These are phyloP conservation scores for Spiraea crenata DNA, from an alignment of 331 rosid genomes.

Conservation along the genomic window DNA sequence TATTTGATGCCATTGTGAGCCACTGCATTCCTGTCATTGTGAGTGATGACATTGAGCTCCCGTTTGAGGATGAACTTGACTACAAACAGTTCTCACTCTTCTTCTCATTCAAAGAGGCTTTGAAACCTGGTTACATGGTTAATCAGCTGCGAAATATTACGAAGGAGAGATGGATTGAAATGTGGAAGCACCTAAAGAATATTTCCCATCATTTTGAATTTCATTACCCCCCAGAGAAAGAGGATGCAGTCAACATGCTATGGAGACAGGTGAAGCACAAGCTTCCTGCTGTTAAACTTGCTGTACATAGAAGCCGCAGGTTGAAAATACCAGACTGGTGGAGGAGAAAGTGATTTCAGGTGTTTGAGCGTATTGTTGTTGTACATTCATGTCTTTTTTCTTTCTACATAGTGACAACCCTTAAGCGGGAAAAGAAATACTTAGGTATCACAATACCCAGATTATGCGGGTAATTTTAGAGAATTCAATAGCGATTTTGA, in stretches of 20 bases:
- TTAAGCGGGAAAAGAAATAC: conserved; percentile 21
- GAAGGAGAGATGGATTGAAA: conserved; percentile 78
- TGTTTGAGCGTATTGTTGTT: conserved; percentile 8
- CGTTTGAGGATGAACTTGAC: conserved; percentile 88
- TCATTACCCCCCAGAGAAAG: conserved; percentile 76
- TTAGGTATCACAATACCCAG: conserved; percentile 8
- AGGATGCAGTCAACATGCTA: conserved; percentile 86
- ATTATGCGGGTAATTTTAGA: conserved; percentile 1
- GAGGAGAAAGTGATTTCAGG: conserved; percentile 47
- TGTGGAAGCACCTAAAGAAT: conserved; percentile 76
- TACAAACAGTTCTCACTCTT: conserved; percentile 68
- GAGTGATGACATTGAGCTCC: conserved; percentile 91
- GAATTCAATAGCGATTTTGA: conserved; percentile 20
- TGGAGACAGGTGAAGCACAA: conserved; percentile 96
- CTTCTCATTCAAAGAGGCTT: conserved; percentile 88
- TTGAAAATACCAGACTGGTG: conserved; percentile 92
- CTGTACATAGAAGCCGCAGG: conserved; percentile 69
- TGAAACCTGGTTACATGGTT: conserved; percentile 77
- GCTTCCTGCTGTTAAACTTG: conserved; percentile 71
- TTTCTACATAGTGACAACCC: conserved; percentile 23
- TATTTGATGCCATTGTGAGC: conserved; percentile 89
- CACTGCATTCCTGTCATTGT: conserved; percentile 90
- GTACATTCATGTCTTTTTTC: conserved; percentile 41
- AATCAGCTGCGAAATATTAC: conserved; percentile 66
- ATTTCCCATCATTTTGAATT: conserved; percentile 80